Base-by-base conservation (phyloP, 2,329 filamentous ascomycete genomes). In the Beauveria brongniartii region DNA sequence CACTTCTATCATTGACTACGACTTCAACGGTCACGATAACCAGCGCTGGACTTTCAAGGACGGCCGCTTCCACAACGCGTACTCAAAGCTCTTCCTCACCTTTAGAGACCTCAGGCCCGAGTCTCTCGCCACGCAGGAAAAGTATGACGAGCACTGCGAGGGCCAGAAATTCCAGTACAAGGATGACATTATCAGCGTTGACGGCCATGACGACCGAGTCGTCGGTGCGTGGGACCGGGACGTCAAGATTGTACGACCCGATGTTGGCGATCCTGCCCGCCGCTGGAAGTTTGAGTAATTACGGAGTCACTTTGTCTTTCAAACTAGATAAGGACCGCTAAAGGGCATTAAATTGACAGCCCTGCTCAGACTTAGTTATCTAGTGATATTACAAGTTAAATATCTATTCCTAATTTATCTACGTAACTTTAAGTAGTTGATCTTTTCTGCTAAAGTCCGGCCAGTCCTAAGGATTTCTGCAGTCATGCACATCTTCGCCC, bases 31-130 rank as follows among this genome's bases (percentile, higher is more conserved):
- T 1, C 5, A 6, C 7, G 16, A 3, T n/a, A 34, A 34, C 30
- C 40, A 43, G 40, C 40, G 1, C 18, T 43, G 40, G 40, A 1
- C 0, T 1, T 43, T 1, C 18, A 0, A 1, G 7, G 3, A 20
- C 40, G 18, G 3, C 40, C 41, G 41, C 16, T 18, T 43, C 18
- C 0, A 1, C 3, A 43, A 43, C 41, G 3, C 0, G 41, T 0
- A 10, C 41, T 43, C 41, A 5, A 9, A 8, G 0, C 18, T 43
- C 18, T 4, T 9, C 18, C 41, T 43, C 41, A 43, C 16, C 18
- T 43, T 43, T 18, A 43, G 20, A n/a, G 9, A n/a, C 7, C 18
- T 43, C 18, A 2, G 2, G 1, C 41, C 41, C 41, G 41, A 43
- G 41, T 4, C 7, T 43, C 1, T 3, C 41, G 41, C 41, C 41